Evolutionary conservation across 1,139 yeast genomes (phyloP), one percentile per base, ranked within the genome.

Genomic region (Geotrichum citri-aurantii): DNA sequence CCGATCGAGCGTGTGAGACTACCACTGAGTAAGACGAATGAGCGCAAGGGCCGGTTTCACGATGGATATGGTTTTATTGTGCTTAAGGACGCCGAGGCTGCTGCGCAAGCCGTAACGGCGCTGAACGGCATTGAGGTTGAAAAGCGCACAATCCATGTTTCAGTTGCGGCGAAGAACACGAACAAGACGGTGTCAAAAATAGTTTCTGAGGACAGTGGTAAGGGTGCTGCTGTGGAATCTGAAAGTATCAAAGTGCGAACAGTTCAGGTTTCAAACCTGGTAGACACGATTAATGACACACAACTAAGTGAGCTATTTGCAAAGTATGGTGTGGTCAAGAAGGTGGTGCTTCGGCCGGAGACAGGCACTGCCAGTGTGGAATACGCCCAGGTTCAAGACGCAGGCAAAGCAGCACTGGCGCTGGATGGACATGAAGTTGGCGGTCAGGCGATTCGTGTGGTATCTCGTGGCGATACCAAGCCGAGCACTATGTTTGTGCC

Each of bases 331-430:
- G 66, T 68, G 0, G 76, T 88, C 12, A 84, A 82, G 0, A 75
- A 75, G 24, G 70, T 85, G 0, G 74, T 78, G 19, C 68, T 84
- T 23, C 77, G 77, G 49, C 81, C 87, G 0, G 80, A 77, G 37
- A 66, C 70, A n/a, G 70, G 72, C 2, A 81, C 81, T 1, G 89
- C 87, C 0, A 66, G 82, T 17, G 76, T 87, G 1, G 82, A 82
- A 64, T 84, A 82, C 65, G 71, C 68, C 26, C 71, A 70, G 4
- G 75, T 77, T 0, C 68, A 73, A 12, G 64, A 78, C 59, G 81
- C 88, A 2, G 93, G 95, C 0, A 78, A 72, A 58, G 87, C 87
- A 0, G 72, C 78, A 0, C 69, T 87, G 69, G 70, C 71, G 2
- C 65, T 85, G n/a, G 77, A 79, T 48, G 81, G 83, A 0, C 65